phyloP scores from a whole-genome alignment of 805 yeast genomes.

The Pichia cephalocereana region DNA sequence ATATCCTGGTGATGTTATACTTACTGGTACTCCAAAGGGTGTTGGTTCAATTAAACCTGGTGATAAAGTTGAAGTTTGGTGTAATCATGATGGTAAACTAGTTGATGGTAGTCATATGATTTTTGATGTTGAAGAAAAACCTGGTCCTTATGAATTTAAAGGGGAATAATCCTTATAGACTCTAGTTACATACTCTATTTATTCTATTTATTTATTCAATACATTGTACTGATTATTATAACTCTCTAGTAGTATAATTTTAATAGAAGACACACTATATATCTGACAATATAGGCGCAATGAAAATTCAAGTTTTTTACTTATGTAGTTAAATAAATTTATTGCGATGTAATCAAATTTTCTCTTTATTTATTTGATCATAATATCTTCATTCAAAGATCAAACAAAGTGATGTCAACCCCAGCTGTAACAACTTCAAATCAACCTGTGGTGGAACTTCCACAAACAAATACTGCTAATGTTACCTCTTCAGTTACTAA shows the following conservation, averaged over 20 bases:
- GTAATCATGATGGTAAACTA: constrained; percentile 45
- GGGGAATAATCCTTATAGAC: not conserved
- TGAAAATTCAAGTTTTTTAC: too few relatives aligned
- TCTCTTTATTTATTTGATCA: too few relatives aligned
- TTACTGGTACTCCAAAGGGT: constrained; percentile 97
- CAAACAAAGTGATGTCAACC: too few relatives aligned
- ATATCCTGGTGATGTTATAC: constrained; percentile 79
- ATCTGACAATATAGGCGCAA: too few relatives aligned
- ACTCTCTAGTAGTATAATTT: too few relatives aligned
- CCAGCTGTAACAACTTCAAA: not conserved
- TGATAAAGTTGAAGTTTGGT: constrained; percentile 59
- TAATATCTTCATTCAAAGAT: too few relatives aligned
- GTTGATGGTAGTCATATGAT: constrained; percentile 42
- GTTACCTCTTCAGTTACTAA: constrained; percentile 12
- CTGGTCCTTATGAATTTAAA: constrained; percentile 51
- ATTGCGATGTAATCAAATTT: too few relatives aligned
- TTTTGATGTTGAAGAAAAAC: constrained; percentile 42
- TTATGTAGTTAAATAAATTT: too few relatives aligned
- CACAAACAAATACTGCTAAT: constrained; percentile 7
- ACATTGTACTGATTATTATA: too few relatives aligned
- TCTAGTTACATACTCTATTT: too few relatives aligned
- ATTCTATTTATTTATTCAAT: too few relatives aligned
- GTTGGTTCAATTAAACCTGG: constrained; percentile 83
- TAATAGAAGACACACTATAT: too few relatives aligned
- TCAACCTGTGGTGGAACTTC: not conserved